phyloP scores from a whole-genome alignment of 176 grass and related monocot genomes.

The Microstegium vimineum region DNA sequence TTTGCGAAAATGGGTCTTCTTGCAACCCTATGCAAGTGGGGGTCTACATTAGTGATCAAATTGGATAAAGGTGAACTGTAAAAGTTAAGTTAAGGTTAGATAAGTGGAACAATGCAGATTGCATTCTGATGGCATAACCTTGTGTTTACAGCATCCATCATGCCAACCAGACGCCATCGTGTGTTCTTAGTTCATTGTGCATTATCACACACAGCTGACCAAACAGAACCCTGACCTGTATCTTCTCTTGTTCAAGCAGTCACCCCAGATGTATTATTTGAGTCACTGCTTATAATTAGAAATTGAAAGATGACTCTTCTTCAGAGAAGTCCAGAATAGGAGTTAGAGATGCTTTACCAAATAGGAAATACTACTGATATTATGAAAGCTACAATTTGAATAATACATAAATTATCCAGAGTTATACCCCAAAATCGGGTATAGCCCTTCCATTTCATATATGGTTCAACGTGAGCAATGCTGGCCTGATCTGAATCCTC shows the following conservation, averaged over 20 bases:
- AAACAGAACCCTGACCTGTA: not conserved
- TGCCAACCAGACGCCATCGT: not conserved
- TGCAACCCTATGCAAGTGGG: not conserved
- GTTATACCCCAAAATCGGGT: not conserved
- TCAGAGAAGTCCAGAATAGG: not conserved
- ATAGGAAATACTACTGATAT: not conserved
- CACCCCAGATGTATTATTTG: not conserved
- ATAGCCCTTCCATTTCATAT: not conserved
- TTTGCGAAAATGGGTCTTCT: not conserved
- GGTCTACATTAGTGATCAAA: not conserved
- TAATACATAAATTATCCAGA: not conserved
- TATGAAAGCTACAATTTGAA: not conserved
- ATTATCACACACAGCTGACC: not conserved
- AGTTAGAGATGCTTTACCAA: not conserved
- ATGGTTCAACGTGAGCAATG: not conserved
- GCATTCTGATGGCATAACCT: not conserved
- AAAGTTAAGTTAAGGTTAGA: not conserved
- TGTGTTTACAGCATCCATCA: not conserved
- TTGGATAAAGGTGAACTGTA: not conserved
- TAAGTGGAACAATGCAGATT: not conserved
- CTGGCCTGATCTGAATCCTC: not conserved
- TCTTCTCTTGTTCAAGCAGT: not conserved
- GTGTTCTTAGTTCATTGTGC: not conserved
- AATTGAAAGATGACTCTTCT: not conserved
- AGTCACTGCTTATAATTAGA: not conserved